A percentile compares a stretch with the other conserved stretches of the same genome.
Conservation (phyloP, 2,329 filamentous ascomycete species). For the Fusarium redolens region DNA sequence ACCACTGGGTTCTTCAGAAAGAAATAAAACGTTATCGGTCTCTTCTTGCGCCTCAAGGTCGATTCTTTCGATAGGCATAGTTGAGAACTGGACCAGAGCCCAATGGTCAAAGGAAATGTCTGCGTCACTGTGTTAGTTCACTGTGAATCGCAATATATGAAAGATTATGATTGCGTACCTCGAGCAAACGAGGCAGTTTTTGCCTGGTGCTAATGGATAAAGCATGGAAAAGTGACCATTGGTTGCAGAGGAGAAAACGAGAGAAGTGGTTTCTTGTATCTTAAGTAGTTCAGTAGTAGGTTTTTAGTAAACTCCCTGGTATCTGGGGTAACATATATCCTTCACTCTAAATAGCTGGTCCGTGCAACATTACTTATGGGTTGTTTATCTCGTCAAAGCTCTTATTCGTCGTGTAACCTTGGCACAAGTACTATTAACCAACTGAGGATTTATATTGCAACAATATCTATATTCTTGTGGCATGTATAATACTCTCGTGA, state of each 20-base stretch:
- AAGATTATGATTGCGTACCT: not conserved
- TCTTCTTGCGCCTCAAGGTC: constrained; percentile 8
- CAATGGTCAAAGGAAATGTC: not conserved
- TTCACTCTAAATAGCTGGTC: not conserved
- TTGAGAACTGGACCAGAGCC: not conserved
- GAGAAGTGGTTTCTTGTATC: not conserved
- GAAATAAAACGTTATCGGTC: constrained; percentile 25
- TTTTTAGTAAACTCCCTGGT: not conserved
- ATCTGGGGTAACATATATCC: not conserved
- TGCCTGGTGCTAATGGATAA: not conserved
- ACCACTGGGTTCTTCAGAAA: constrained; percentile 20
- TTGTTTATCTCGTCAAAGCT: not conserved
- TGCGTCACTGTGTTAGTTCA: constrained; percentile 9
- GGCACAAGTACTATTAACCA: not conserved
- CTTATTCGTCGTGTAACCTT: not conserved
- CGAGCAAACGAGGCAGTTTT: not conserved
- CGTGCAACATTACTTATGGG: not conserved
- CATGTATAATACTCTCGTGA: not conserved
- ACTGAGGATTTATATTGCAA: not conserved
- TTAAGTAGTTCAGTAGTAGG: not conserved
- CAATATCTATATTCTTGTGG: not conserved
- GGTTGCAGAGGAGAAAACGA: not conserved
- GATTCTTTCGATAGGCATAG: constrained; percentile 18
- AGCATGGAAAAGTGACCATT: not conserved
- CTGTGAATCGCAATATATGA: not conserved